These are phyloP conservation scores for Phytophthora podocarpi DNA, from an alignment of 352 stramenopile genomes.

Conservation along the genomic window DNA sequence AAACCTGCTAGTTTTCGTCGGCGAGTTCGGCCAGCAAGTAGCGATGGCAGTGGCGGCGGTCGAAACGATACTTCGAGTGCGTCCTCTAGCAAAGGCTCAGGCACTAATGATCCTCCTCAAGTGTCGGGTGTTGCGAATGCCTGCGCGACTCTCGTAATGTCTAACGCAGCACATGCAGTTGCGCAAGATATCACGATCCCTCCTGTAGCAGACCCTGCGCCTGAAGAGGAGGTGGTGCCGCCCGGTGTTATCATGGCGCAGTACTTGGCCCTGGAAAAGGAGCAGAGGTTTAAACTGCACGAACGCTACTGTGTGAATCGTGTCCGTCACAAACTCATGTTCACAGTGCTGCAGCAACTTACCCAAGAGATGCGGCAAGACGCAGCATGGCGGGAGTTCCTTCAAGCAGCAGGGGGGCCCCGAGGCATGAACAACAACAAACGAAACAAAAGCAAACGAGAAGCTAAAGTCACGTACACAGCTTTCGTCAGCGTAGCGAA, in stretches of 20 bases:
- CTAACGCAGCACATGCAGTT: conserved; percentile 51
- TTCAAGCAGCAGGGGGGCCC: conserved; percentile 24
- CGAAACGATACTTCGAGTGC: not conserved
- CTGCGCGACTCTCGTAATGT: conserved; percentile 67
- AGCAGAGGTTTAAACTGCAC: conserved; percentile 54
- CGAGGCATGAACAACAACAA: conserved; percentile 3
- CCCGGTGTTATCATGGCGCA: conserved; percentile 69
- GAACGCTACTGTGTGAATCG: conserved; percentile 62
- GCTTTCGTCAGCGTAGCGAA: conserved; percentile 54
- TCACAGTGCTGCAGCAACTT: conserved; percentile 62
- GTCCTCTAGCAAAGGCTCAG: not conserved
- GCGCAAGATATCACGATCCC: conserved; percentile 60
- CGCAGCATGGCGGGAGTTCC: conserved; percentile 61
- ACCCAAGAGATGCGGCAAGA: conserved; percentile 68
- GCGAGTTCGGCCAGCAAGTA: conserved; percentile 3
- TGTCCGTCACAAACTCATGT: conserved; percentile 71
- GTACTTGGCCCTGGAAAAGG: conserved; percentile 53
- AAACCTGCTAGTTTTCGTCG: conserved; percentile 16
- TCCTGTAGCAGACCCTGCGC: conserved; percentile 25
- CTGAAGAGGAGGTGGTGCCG: conserved; percentile 42
- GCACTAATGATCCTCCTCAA: not conserved
- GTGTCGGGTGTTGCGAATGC: conserved; percentile 19
- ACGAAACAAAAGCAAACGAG: conserved; percentile 31
- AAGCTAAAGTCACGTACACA: conserved; percentile 44
- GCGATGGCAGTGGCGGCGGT: not conserved